phyloP scores from a whole-genome alignment of 805 yeast species.

The Metschnikowia chrysomelidarum region DNA sequence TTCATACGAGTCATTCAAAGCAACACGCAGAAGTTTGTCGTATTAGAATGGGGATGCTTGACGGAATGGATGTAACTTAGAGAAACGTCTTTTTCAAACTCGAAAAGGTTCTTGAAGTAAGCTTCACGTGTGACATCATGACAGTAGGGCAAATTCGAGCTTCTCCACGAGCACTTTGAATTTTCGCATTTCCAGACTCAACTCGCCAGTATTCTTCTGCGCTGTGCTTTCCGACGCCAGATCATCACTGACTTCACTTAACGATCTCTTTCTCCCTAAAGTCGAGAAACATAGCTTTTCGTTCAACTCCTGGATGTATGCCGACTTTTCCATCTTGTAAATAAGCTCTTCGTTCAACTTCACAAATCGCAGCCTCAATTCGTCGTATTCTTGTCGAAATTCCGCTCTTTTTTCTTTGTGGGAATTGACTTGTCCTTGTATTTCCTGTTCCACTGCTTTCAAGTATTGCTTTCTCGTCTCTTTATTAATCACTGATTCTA shows the following conservation, averaged over 20 bases:
- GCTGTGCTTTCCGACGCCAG: background rate
- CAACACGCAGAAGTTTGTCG: too few relatives aligned
- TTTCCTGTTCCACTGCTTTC: conserved; percentile 1
- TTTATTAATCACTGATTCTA: conserved; percentile 5
- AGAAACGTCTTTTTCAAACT: too few relatives aligned
- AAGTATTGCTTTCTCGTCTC: conserved; percentile 2
- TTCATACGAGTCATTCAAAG: too few relatives aligned
- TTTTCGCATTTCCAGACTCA: conserved; percentile 22
- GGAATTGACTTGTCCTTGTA: background rate
- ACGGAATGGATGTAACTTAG: too few relatives aligned
- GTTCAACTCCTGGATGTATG: conserved; percentile 23
- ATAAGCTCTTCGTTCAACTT: conserved; percentile 19
- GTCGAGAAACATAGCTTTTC: conserved; percentile 10
- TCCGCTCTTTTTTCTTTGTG: conserved; percentile 5
- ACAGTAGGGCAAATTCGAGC: conserved; percentile 12
- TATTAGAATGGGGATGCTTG: too few relatives aligned
- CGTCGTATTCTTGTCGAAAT: conserved; percentile 10
- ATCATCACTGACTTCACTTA: conserved; percentile 13
- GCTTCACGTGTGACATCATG: background rate
- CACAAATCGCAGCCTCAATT: conserved; percentile 10
- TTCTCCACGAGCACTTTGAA: conserved; percentile 30
- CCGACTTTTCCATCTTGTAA: conserved; percentile 31
- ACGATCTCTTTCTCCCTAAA: conserved; percentile 21
- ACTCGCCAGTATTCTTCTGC: background rate
- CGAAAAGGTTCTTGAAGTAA: too few relatives aligned